A percentile compares a stretch with the other conserved stretches of the same genome.
Evolutionary conservation across 2,329 filamentous ascomycete species (phyloP).

Genomic region (Rhinocladiella similis): DNA sequence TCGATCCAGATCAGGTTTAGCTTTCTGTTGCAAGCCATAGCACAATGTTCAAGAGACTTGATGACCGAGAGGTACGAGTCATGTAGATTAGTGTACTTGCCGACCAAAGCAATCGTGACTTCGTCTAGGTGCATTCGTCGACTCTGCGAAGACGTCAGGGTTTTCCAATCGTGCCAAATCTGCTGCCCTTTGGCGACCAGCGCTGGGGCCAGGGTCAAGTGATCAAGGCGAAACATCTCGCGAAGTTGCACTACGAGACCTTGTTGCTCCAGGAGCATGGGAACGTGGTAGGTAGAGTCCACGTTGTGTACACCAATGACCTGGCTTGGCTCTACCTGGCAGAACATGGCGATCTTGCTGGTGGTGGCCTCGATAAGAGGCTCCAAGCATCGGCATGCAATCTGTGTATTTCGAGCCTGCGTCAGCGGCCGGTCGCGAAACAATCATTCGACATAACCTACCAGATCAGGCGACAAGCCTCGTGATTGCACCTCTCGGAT

Average conservation of each 20-base stretch:
- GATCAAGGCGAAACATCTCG: constrained; percentile 64
- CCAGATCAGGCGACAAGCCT: constrained; percentile 70
- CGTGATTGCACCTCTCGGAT: constrained; percentile 81
- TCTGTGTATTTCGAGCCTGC: constrained; percentile 49
- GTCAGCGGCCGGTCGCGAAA: background rate
- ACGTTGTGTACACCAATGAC: constrained; percentile 88
- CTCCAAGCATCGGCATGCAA: constrained; percentile 87
- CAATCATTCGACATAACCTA: constrained; percentile 39
- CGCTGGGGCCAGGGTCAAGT: constrained; percentile 52
- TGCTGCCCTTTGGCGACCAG: constrained; percentile 62
- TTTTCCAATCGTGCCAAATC: constrained; percentile 80
- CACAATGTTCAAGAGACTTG: constrained; percentile 86
- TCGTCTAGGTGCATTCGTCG: constrained; percentile 59
- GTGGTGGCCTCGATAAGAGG: constrained; percentile 72
- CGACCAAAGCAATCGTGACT: constrained; percentile 82
- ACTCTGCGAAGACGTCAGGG: constrained; percentile 66
- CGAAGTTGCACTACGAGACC: constrained; percentile 69
- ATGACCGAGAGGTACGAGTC: constrained; percentile 83
- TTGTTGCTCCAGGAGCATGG: constrained; percentile 84
- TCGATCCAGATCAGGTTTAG: constrained; percentile 84
- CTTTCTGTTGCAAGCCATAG: constrained; percentile 81
- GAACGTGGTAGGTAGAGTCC: constrained; percentile 89
- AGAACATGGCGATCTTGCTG: constrained; percentile 84
- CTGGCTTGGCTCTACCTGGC: constrained; percentile 81
- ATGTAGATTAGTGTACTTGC: constrained; percentile 83